phyloP scores from a whole-genome alignment of 2,329 filamentous ascomycete genomes.

The Grosmannia serpens region DNA sequence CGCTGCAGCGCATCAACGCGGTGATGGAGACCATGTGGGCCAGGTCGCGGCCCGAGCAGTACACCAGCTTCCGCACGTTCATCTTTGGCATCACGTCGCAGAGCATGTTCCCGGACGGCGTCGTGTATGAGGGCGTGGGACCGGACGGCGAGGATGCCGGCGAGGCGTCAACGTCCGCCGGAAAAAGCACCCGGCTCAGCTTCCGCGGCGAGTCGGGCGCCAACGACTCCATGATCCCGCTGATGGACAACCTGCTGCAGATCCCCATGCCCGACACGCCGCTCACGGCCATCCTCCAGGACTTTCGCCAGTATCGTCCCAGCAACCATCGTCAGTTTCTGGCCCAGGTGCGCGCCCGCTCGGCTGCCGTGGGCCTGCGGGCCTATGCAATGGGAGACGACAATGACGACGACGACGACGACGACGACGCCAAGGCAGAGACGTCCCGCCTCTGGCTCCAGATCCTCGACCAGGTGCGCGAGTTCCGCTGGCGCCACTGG shows the following conservation, averaged over 20 bases:
- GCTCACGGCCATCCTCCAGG: slow-evolving; percentile 73
- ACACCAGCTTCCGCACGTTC: slow-evolving; percentile 87
- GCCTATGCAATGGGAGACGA: slow-evolving; percentile 39
- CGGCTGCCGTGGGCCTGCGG: slow-evolving; percentile 39
- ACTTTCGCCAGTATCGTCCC: slow-evolving; percentile 83
- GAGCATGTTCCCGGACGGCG: slow-evolving; percentile 87
- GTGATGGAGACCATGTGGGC: slow-evolving; percentile 91
- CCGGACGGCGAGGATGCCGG: slow-evolving; percentile 25
- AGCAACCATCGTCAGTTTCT: slow-evolving; percentile 83
- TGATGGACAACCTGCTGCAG: slow-evolving; percentile 78
- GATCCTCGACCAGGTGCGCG: slow-evolving; percentile 62
- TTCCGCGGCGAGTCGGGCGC: slow-evolving; percentile 91
- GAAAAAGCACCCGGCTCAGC: slow-evolving; percentile 44
- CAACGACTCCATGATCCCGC: slow-evolving; percentile 87
- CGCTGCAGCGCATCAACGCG: slow-evolving; percentile 59
- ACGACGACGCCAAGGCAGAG: slow-evolving; percentile 30
- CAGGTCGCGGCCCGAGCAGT: slow-evolving; percentile 67
- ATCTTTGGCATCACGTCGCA: slow-evolving; percentile 94
- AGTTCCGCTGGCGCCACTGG: slow-evolving; percentile 79
- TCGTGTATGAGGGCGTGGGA: slow-evolving; percentile 76
- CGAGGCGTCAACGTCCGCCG: background rate
- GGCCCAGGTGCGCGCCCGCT: slow-evolving; percentile 49
- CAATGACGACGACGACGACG: slow-evolving; percentile 12
- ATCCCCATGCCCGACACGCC: slow-evolving; percentile 83
- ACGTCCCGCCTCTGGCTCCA: slow-evolving; percentile 50